phyloP scores from a whole-genome alignment of 2,329 filamentous ascomycete species.

The Aspergillus pseudotamarii region DNA sequence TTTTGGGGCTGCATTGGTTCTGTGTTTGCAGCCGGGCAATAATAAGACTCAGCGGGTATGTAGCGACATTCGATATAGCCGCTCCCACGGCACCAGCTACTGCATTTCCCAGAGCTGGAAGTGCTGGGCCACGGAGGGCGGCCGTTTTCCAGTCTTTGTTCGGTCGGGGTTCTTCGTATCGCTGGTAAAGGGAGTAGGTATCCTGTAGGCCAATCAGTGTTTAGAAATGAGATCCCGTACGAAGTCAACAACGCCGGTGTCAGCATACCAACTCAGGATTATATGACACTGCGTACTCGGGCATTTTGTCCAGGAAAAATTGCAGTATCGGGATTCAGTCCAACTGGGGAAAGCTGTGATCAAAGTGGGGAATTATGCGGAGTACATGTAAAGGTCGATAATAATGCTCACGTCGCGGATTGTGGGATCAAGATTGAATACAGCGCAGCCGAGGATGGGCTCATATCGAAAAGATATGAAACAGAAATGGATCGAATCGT shows the following conservation, averaged over 20 bases:
- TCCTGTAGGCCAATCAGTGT: conserved; percentile 30
- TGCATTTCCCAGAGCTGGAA: conserved; percentile 80
- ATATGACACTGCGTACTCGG: conserved; percentile 15
- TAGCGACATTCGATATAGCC: conserved; percentile 74
- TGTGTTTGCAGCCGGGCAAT: conserved; percentile 83
- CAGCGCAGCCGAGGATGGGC: background rate
- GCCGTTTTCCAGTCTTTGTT: conserved; percentile 35
- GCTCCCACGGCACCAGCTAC: conserved; percentile 77
- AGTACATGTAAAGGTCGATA: background rate
- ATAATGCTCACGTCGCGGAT: background rate
- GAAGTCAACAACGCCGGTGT: background rate
- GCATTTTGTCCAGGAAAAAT: conserved; percentile 4
- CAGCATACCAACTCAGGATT: conserved; percentile 15
- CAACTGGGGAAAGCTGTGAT: background rate
- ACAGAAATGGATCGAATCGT: background rate
- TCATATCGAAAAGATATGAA: background rate
- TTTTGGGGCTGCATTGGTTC: conserved; percentile 48
- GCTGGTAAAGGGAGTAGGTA: conserved; percentile 48
- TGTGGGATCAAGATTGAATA: background rate
- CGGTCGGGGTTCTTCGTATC: conserved; percentile 37
- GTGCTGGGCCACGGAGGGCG: conserved; percentile 43
- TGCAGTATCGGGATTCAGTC: background rate
- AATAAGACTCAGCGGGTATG: conserved; percentile 81
- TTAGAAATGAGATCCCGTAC: background rate
- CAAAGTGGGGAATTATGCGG: background rate